phyloP scores from a whole-genome alignment of 2,329 filamentous ascomycete genomes.

The Eutypa lata region DNA sequence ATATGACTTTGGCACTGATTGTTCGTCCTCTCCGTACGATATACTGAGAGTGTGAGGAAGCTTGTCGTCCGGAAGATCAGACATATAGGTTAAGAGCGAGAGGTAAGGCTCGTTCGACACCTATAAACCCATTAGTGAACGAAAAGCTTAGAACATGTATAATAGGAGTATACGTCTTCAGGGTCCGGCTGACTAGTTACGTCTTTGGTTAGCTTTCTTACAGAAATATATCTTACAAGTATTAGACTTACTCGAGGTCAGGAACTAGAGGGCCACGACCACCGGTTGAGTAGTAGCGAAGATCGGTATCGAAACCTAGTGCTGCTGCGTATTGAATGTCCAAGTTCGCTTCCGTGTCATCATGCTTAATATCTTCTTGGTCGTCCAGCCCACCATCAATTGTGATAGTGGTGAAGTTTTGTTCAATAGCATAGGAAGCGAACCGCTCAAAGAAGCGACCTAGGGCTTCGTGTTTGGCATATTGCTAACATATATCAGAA shows the following conservation, averaged over 20 bases:
- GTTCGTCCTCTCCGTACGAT: conserved; percentile 24
- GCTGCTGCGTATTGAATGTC: conserved; percentile 56
- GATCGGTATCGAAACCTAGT: conserved; percentile 46
- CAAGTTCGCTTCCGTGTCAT: conserved; percentile 51
- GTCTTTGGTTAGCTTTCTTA: background rate
- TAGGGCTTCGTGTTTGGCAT: conserved; percentile 35
- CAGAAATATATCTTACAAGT: background rate
- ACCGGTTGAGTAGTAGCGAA: conserved; percentile 53
- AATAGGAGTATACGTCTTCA: conserved; percentile 1
- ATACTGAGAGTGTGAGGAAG: conserved; percentile 24
- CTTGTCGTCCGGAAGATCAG: conserved; percentile 17
- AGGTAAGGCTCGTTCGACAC: conserved; percentile 24
- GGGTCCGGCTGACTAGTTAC: conserved; percentile 18
- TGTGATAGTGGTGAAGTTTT: conserved; percentile 52
- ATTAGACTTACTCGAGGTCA: conserved; percentile 35
- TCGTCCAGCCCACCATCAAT: conserved; percentile 55
- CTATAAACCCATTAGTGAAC: background rate
- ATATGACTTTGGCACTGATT: conserved; percentile 21
- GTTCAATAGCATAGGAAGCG: conserved; percentile 46
- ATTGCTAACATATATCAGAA: conserved; percentile 14
- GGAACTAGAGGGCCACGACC: conserved; percentile 50
- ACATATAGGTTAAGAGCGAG: conserved; percentile 24
- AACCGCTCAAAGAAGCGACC: conserved; percentile 47
- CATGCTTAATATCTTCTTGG: conserved; percentile 38
- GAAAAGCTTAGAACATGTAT: background rate